A percentile compares a stretch with the other conserved stretches of the same genome.
Evolutionary conservation across 1,139 yeast genomes (phyloP).

Genomic region (Geotrichum citri-aurantii): DNA sequence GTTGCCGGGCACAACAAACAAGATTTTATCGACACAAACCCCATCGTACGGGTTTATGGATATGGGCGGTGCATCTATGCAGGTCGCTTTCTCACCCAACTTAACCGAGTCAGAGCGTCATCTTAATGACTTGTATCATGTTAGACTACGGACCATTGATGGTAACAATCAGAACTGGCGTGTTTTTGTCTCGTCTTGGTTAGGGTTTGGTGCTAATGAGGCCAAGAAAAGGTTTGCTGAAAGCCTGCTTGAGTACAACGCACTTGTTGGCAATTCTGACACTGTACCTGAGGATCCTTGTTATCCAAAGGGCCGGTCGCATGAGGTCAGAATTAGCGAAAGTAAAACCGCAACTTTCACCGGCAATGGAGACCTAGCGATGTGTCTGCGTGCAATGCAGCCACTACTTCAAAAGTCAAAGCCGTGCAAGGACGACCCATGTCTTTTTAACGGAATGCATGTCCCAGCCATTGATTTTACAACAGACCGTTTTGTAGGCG

Average conservation of each 20-base stretch:
- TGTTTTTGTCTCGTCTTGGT: constrained; percentile 65
- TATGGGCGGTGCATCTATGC: constrained; percentile 84
- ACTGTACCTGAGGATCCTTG: constrained; percentile 52
- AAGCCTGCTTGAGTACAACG: constrained; percentile 20
- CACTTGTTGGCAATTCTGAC: background rate
- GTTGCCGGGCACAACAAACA: background rate
- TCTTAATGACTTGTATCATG: constrained; percentile 47
- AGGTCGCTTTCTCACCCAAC: constrained; percentile 69
- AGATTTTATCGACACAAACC: constrained; percentile 38
- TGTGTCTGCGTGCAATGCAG: constrained; percentile 55
- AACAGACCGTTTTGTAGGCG: constrained; percentile 62
- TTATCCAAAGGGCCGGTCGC: constrained; percentile 42
- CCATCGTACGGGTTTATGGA: constrained; percentile 64
- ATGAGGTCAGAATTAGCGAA: constrained; percentile 25
- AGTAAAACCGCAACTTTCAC: constrained; percentile 37
- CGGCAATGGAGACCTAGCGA: constrained; percentile 57
- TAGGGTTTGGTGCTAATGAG: constrained; percentile 75
- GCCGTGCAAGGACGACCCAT: constrained; percentile 41
- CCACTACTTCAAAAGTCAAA: constrained; percentile 46
- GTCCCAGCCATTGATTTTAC: constrained; percentile 65
- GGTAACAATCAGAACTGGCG: constrained; percentile 41
- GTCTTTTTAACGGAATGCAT: constrained; percentile 39
- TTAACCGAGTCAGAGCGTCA: constrained; percentile 50
- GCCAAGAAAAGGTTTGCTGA: constrained; percentile 53
- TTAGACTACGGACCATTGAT: constrained; percentile 43